A percentile compares a stretch with the other conserved stretches of the same genome.
phyloP scores from a whole-genome alignment of 1,284 basidiomycete genomes.

The Moesziomyces aphidis region DNA sequence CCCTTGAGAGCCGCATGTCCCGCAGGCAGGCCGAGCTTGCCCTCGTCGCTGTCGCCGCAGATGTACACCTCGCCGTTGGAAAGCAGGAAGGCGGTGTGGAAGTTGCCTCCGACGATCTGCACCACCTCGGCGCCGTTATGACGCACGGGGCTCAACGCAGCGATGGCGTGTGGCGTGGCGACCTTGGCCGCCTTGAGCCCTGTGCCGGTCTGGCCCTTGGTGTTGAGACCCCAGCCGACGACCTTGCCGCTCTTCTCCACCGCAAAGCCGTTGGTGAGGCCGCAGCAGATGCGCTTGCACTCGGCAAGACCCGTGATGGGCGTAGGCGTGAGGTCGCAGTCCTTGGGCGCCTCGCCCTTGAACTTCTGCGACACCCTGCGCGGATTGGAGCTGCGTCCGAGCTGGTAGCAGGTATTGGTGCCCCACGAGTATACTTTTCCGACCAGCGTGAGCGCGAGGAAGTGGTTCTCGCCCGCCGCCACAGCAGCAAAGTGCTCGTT shows the following conservation, averaged over 20 bases:
- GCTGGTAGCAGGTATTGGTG: slow-evolving; percentile 85
- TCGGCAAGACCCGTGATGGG: slow-evolving; percentile 77
- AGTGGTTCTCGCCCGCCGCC: slow-evolving; percentile 85
- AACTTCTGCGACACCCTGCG: slow-evolving; percentile 53
- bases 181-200: slow-evolving; percentile 72
- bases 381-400: slow-evolving; percentile 81
- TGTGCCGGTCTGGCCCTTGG: slow-evolving; percentile 77
- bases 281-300: slow-evolving; percentile 81
- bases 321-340: slow-evolving; percentile 84
- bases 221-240: slow-evolving; percentile 93
- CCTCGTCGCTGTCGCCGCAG: slow-evolving; percentile 62
- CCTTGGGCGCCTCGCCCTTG: slow-evolving; percentile 74
- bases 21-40: slow-evolving; percentile 56
- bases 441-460: slow-evolving; percentile 84
- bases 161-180: slow-evolving; percentile 77
- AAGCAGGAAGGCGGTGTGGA: slow-evolving; percentile 89
- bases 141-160: slow-evolving; percentile 75
- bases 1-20: slow-evolving; percentile 42
- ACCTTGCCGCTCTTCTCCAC: slow-evolving; percentile 83
- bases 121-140: slow-evolving; percentile 71
- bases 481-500: slow-evolving; percentile 77
- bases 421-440: slow-evolving; percentile 84
- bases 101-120: slow-evolving; percentile 80
- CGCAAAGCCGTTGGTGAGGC: slow-evolving; percentile 88
- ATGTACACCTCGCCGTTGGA: slow-evolving; percentile 80